These are phyloP conservation scores for Barbarea vulgaris DNA, from an alignment of 345 rosid genomes.

Conservation along the genomic window DNA sequence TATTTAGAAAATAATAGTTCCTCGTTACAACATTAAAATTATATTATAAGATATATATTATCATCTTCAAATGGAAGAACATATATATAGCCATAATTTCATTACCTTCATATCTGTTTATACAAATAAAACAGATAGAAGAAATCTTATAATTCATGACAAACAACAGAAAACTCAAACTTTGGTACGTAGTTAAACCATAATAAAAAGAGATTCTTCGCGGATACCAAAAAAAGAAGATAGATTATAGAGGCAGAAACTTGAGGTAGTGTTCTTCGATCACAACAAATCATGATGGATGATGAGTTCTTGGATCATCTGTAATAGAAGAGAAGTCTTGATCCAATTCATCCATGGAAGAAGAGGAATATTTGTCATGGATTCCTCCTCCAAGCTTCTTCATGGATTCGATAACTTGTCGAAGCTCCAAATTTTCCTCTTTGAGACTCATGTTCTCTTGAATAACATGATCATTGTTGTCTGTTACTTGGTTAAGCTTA, in stretches of 20 bases:
- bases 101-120: background rate
- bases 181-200: slow-evolving; percentile 8
- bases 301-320: slow-evolving; percentile 35
- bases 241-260: slow-evolving; percentile 18
- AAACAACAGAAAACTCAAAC: background rate
- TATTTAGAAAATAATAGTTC: background rate
- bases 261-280: slow-evolving; percentile 1
- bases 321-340: slow-evolving; percentile 40
- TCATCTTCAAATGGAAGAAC: no score
- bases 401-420: slow-evolving; percentile 62
- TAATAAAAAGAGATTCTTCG: background rate
- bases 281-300: slow-evolving; percentile 30
- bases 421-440: slow-evolving; percentile 67
- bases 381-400: slow-evolving; percentile 42
- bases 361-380: background rate
- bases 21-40: background rate
- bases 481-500: slow-evolving; percentile 70
- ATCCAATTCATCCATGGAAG: slow-evolving; percentile 30
- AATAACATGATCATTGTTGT: slow-evolving; percentile 53
- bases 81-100: background rate
- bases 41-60: background rate
- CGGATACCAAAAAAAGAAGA: slow-evolving; percentile 8
- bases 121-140: slow-evolving; percentile 14
- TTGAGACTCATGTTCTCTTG: slow-evolving; percentile 76
- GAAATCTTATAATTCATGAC: background rate